Evolutionary conservation across 441 rosid species (phyloP).

Genomic region (Erodium texanum): DNA sequence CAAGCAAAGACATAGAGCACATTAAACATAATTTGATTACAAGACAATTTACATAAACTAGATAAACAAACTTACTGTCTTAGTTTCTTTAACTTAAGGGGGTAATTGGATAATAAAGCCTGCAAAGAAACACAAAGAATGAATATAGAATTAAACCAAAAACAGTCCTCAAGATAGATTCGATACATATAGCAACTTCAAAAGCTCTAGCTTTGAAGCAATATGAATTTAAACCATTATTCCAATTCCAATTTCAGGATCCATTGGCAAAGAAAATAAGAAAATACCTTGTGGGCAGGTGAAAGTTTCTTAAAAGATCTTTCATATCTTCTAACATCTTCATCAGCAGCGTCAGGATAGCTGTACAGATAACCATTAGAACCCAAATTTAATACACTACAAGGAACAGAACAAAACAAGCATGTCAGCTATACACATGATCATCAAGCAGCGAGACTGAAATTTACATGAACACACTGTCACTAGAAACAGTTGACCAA

Average conservation of each 20-base stretch:
- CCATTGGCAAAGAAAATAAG: not conserved
- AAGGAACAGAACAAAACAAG: too few species aligned
- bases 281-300: slow-evolving; percentile 57
- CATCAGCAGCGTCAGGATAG: slow-evolving; percentile 83
- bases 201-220: not conserved
- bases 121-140: slow-evolving; percentile 23
- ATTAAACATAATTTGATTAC: not conserved
- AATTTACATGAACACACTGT: not conserved
- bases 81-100: slow-evolving; percentile 53
- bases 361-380: slow-evolving; percentile 25
- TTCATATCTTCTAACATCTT: slow-evolving; percentile 76
- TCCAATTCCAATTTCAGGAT: not conserved
- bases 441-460: not conserved
- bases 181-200: not conserved
- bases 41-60: not conserved
- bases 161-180: not conserved
- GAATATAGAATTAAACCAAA: slow-evolving; percentile 4
- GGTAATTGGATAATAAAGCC: slow-evolving; percentile 62
- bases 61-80: slow-evolving; percentile 41
- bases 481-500: slow-evolving; percentile 1
- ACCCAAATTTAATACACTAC: not conserved
- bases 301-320: slow-evolving; percentile 69
- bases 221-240: not conserved
- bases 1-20: not conserved
- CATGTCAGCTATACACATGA: not conserved